Base-by-base conservation (phyloP, 352 stramenopile species). In the Globisporangium orthogonon region DNA sequence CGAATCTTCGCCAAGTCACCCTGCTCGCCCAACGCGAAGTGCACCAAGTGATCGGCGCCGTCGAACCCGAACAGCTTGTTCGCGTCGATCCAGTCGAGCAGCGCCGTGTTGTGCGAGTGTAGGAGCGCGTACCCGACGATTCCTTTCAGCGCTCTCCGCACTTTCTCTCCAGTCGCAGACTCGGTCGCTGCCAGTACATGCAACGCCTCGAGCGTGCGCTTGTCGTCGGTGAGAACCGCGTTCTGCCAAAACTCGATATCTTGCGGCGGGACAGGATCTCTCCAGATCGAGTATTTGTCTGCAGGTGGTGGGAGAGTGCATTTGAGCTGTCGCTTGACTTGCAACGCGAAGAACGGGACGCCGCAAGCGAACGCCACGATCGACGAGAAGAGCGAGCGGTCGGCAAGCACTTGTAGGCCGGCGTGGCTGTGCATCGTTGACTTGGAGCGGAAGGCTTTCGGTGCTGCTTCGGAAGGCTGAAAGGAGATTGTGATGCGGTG, bases 41-140 rank as follows among this genome's bases (percentile, higher is more conserved):
- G 6, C 3, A 1, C 29, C 23, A 29, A 23, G 1, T 1, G 30
- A 0, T 17, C 15, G 33, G n/a, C 33, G 1, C 28, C 28, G 29
- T 60, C 40, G n/a, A 48, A n/a, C 6, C 10, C 3, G 18, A 23
- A 41, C 18, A 50, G 28, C 11, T 29, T 17, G 37, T 15, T 7
- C 3, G 18, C 4, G 10, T 35, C 17, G 15, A 60, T 52, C 53
- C 33, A 61, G 29, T 23, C 29, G 40, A 56, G 52, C 46, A 60
- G 45, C 54, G 17, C 9, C 18, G 39, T 33, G 45, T 54, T 35
- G 18, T 35, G 31, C 15, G 54, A 35, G 45, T 53, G 44, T 10
- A 17, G 6, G 10, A 48, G 17, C 9, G 33, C 44, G 9, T 39
- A 51, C 41, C 31, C 18, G 13, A 47, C 1, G 10, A 59, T 47